Base-by-base conservation (phyloP, 768 basidiomycete species). In the Tulasnella sp. region DNA sequence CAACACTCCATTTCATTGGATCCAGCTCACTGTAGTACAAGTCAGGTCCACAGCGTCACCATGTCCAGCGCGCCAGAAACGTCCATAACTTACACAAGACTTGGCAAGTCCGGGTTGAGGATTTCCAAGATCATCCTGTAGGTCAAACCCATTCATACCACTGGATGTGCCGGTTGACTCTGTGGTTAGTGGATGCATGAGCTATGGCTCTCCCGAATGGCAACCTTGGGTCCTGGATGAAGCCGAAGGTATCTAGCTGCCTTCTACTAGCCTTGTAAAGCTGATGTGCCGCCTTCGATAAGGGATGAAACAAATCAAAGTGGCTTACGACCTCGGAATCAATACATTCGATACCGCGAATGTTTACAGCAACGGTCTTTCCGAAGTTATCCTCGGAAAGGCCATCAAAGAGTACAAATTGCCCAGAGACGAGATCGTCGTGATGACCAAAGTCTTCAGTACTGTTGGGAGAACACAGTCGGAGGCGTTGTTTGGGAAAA, bases 351-450 rank as follows among this genome's bases (percentile, higher is more conserved):
- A 54, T 39, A 54, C 52, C 8, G 34, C 52, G 11, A 40, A 54
- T 17, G 4, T 54, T 5, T 86, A 85, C 63, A 82, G 79, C 1
- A 79, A 83, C 62, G 83, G 83, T 1, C 67, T 71, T 4, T 81
- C 80, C 0, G 86, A 88, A 65, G 63, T 76, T 42, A 73, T 86
- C 50, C 71, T 86, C n/a, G 85, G 85, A 6, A 81, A 83, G 62
- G 83, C 79, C 3, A 80, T 89, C 70, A 83, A 82, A 63, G 84
- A 14, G n/a, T 19, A 57, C 23, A 57, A 48, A 19, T 43, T 57
- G 7, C 83, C 84, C 15, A 77, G 86, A 2, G 81, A 83, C 14
- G 78, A 82, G 62, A 79, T 87, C 45, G 85, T 89, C 15, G 76
- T 89, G 15, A 75, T 87, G 73, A 86, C 86, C 49, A 88, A 89